Percentiles rank a stretch among this genome's conserved stretches.
Conservation (phyloP, 208 protist species). For the Leishmania lainsoni region DNA sequence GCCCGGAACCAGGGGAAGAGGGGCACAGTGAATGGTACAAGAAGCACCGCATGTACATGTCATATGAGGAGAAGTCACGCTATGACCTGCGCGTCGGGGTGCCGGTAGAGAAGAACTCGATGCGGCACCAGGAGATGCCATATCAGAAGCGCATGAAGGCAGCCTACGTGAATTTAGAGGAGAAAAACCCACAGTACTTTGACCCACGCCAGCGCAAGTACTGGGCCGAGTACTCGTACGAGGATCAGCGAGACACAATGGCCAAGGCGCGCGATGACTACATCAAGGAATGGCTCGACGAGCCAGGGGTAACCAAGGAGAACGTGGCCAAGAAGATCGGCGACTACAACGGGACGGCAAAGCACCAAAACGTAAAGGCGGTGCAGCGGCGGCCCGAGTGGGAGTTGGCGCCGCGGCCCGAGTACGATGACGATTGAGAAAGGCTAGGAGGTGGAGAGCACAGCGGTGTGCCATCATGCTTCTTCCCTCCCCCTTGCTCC, state of each 20-base stretch:
- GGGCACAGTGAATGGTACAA: constrained; percentile 89
- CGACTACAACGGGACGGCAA: constrained; percentile 90
- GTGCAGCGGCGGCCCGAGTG: constrained; percentile 85
- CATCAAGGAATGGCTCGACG: constrained; percentile 86
- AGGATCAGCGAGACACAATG: constrained; percentile 87
- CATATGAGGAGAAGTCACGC: constrained; percentile 85
- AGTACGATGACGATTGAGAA: constrained; percentile 41
- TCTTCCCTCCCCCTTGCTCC: not conserved
- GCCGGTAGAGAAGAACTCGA: constrained; percentile 85
- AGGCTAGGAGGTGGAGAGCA: not conserved
- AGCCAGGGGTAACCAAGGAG: constrained; percentile 83
- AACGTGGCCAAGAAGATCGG: constrained; percentile 89
- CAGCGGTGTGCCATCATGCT: not conserved
- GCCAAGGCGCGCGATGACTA: constrained; percentile 83
- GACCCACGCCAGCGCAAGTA: constrained; percentile 73
- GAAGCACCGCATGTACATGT: constrained; percentile 92
- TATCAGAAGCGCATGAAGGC: constrained; percentile 88
- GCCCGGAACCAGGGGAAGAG: constrained; percentile 84
- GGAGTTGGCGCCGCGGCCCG: constrained; percentile 76
- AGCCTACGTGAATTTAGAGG: constrained; percentile 79
- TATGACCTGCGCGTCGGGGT: constrained; percentile 80
- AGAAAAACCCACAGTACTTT: constrained; percentile 76
- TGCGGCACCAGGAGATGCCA: constrained; percentile 88
- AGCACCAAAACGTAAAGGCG: constrained; percentile 73
- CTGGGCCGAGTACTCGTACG: constrained; percentile 84